Evolutionary conservation across 73 alveolate species (phyloP).

Genomic region (Tetrahymena thermophila): DNA sequence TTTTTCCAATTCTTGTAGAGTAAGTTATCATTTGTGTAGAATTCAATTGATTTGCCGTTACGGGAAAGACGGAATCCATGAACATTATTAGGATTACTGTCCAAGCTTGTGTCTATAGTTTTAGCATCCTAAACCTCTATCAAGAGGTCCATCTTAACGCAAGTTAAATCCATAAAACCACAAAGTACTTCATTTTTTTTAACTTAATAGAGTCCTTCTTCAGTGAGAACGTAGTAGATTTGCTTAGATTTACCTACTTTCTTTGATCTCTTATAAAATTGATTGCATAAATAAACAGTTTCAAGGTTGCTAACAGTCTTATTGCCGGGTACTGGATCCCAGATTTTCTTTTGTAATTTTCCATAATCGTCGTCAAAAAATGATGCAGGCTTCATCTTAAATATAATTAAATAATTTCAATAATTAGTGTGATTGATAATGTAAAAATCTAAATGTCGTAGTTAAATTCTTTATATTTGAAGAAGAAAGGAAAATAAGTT

Average conservation of each 20-base stretch:
- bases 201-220: not conserved
- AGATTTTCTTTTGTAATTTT: not conserved
- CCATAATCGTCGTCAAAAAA: not conserved
- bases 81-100: not conserved
- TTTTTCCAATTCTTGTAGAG: not conserved
- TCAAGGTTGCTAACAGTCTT: not conserved
- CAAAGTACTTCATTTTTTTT: not conserved
- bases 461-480: not conserved
- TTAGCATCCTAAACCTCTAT: not conserved
- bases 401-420: not conserved
- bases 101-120: not conserved
- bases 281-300: not conserved
- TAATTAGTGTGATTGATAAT: not conserved
- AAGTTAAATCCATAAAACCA: not conserved
- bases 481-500: not conserved
- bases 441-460: not conserved
- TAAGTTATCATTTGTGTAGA: not conserved
- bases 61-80: slow-evolving; percentile 1
- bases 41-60: not conserved
- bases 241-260: not conserved
- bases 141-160: not conserved
- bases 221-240: not conserved
- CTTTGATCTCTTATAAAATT: not conserved
- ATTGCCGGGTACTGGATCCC: not conserved
- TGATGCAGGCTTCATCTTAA: not conserved